Evolutionary conservation across 768 basidiomycete genomes (phyloP).

Genomic region (Russula lepida): DNA sequence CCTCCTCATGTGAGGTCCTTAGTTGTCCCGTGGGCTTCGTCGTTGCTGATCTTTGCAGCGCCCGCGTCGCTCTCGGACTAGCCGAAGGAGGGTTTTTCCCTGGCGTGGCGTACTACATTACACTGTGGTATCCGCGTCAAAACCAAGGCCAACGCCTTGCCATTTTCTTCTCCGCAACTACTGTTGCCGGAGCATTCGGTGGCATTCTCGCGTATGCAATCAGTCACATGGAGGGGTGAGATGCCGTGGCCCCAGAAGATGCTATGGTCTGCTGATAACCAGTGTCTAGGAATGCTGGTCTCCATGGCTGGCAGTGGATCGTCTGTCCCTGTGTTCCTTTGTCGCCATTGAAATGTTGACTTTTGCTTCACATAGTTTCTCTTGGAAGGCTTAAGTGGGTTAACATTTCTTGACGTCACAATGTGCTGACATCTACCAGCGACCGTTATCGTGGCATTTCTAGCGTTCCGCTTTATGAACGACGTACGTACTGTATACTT

Average conservation of each 20-base stretch:
- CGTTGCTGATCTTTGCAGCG: constrained; percentile 22
- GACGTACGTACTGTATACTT: constrained; percentile 29
- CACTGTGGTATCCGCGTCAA: constrained; percentile 50
- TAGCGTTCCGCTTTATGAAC: constrained; percentile 34
- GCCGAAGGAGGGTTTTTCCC: constrained; percentile 38
- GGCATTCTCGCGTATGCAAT: constrained; percentile 42
- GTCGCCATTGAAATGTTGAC: neutral
- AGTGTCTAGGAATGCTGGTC: constrained; percentile 23
- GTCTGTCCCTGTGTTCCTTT: constrained; percentile 27
- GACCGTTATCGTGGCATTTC: constrained; percentile 32
- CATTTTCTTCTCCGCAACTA: constrained; percentile 57
- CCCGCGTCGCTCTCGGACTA: constrained; percentile 38
- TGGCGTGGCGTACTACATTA: constrained; percentile 38
- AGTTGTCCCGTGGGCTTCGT: neutral
- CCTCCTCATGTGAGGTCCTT: constrained; percentile 27
- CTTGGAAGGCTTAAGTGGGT: constrained; percentile 35
- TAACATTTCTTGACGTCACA: neutral
- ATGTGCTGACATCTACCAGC: neutral
- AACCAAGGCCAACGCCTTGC: constrained; percentile 53
- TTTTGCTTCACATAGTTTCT: constrained; percentile 30
- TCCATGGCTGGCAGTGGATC: constrained; percentile 42
- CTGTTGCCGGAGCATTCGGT: constrained; percentile 42
- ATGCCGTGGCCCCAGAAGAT: neutral
- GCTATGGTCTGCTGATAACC: neutral
- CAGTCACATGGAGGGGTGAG: constrained; percentile 38